Conservation (phyloP, 345 rosid genomes). For the Citrus maxima region DNA sequence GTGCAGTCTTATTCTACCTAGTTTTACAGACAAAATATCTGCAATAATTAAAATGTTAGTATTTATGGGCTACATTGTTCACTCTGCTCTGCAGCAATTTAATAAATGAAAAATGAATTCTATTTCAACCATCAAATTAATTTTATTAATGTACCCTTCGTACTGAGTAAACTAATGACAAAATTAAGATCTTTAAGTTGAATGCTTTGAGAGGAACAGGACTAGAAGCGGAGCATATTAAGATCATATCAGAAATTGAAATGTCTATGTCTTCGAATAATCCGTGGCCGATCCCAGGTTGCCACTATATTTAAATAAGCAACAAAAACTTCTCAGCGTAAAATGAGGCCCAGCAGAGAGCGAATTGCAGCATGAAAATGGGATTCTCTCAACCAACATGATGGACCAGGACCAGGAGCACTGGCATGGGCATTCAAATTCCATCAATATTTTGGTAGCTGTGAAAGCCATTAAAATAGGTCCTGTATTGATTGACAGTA, state of each 20-base stretch:
- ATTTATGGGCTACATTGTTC: no score
- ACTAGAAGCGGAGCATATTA: neutral
- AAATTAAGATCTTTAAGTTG: no score
- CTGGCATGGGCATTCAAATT: no score
- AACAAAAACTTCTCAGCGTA: neutral
- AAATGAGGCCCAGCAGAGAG: neutral
- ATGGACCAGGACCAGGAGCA: neutral
- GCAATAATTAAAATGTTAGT: neutral
- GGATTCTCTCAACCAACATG: neutral
- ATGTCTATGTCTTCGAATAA: neutral
- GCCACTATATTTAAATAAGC: neutral
- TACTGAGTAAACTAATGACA: no score
- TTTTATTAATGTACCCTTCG: no score
- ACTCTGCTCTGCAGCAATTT: no score
- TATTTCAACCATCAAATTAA: no score
- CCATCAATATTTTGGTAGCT: conserved; percentile 8
- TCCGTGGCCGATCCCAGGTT: neutral
- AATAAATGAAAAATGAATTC: no score
- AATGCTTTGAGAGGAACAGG: no score
- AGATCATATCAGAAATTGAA: neutral
- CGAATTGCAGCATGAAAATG: neutral
- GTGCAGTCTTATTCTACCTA: no score
- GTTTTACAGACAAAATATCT: no score
- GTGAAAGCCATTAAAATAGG: neutral
- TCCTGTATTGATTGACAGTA: no score